These are phyloP conservation scores for Fistulinella prunicolor DNA, from an alignment of 768 basidiomycete species.

Conservation along the genomic window DNA sequence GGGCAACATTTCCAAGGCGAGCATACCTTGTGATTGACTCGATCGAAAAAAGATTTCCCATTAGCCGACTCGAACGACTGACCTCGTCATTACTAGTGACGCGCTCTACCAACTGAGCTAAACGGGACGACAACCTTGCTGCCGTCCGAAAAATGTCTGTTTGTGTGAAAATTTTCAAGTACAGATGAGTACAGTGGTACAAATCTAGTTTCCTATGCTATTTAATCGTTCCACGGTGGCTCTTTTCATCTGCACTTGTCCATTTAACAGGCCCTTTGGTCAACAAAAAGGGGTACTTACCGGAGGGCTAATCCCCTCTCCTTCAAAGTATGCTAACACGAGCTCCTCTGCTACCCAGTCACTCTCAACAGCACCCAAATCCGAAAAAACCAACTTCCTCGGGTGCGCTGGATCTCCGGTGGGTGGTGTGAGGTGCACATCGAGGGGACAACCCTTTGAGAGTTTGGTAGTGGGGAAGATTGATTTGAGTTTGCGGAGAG, in stretches of 20 bases:
- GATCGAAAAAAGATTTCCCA: constrained; percentile 34
- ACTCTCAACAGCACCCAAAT: constrained; percentile 68
- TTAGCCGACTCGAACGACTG: constrained; percentile 65
- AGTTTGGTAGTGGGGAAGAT: constrained; percentile 72
- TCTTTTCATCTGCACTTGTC: constrained; percentile 27
- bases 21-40: too few relatives aligned
- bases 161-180: too few relatives aligned
- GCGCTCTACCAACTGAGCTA: constrained; percentile 56
- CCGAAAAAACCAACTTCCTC: constrained; percentile 61
- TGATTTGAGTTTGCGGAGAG: constrained; percentile 69
- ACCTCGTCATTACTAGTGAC: constrained; percentile 72
- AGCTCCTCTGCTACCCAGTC: constrained; percentile 77
- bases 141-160: too few relatives aligned
- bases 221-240: constrained; percentile 23
- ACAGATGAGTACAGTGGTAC: not conserved
- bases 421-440: constrained; percentile 65
- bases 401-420: constrained; percentile 40
- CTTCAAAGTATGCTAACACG: constrained; percentile 72
- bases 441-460: constrained; percentile 63
- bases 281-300: constrained; percentile 39
- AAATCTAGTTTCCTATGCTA: constrained; percentile 18
- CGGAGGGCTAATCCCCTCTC: constrained; percentile 64
- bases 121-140: too few relatives aligned
- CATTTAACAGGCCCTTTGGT: not conserved
- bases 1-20: too few relatives aligned